Base-by-base conservation (phyloP, 2,329 filamentous ascomycete genomes). In the Ampelomyces quisqualis region DNA sequence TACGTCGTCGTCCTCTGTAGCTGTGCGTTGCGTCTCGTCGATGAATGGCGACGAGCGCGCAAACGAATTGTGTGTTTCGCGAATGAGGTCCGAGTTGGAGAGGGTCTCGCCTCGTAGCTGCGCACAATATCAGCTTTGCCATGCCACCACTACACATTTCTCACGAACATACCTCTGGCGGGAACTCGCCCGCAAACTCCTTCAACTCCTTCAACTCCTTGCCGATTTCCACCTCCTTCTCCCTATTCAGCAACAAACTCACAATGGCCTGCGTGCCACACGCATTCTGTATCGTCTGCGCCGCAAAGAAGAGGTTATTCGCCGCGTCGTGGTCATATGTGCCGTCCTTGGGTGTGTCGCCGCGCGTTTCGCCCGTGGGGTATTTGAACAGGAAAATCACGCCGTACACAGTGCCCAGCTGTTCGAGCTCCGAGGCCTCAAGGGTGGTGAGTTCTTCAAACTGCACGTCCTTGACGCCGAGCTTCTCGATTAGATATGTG, bases 351-450 rank as follows among this genome's bases (percentile, higher is more conserved):
- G 90, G 90, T 30, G 78, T 78, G 41, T 81, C 77, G 28, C 77
- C 70, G 26, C 81, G 73, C 76, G 85, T 57, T 70, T 79, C 75
- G 64, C 86, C 83, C 47, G 82, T 90, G 35, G 81, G 88, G 72
- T 88, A 98, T 74, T 96, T 97, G 83, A 98, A 98, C 68, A 98
- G 88, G 72, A 98, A 98, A 64, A 98, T 96, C 55, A 98, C 89
- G 61, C 93, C 93, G 73, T 95, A 94, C 38, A 95, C 41, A 21
- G 62, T 65, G 36, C 68, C 67, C 3, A 90, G 79, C 51, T 83
- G 74, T 29, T 80, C 77, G 9, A 94, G 78, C 42, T 80, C 79
- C 37, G 88, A 81, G 5, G 88, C 76, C 57, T 97, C 91, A 52
- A 98, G 83, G 1, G 88, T 86, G 43, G 96, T 81, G 51, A 98